A percentile compares a stretch with the other conserved stretches of the same genome.
Evolutionary conservation across 2,329 filamentous ascomycete genomes (phyloP).

Genomic region (Hymenoscyphus linearis): DNA sequence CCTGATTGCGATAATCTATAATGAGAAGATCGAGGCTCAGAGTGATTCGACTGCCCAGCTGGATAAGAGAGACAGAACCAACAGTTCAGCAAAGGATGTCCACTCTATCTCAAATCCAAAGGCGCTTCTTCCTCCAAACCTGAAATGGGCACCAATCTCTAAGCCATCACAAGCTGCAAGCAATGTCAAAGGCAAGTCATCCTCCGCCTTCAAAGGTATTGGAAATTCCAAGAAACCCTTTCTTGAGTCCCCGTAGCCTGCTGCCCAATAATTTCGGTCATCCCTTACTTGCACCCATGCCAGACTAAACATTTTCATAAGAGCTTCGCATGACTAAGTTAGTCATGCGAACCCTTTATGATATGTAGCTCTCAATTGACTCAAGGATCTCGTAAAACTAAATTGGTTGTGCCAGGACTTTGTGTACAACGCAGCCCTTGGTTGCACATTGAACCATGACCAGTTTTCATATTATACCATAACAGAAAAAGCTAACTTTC

Average conservation of each 20-base stretch:
- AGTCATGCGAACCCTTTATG: no score
- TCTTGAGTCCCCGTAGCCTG: neutral
- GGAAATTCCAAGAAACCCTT: neutral
- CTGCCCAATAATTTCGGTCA: no score
- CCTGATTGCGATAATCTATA: constrained; percentile 3
- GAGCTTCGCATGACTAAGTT: no score
- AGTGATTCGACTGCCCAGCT: neutral
- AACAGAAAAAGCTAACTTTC: neutral
- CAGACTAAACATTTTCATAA: no score
- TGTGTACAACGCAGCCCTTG: no score
- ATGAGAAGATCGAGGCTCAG: neutral
- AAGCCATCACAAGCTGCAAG: neutral
- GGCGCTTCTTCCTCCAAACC: neutral
- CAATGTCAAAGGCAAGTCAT: neutral
- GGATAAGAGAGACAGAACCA: neutral
- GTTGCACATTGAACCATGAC: no score
- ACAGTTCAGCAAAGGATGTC: neutral
- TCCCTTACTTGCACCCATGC: no score
- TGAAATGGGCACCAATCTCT: neutral
- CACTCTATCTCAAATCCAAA: neutral
- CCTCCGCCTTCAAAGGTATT: neutral
- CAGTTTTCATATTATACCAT: neutral
- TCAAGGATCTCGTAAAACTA: no score
- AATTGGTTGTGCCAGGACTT: no score
- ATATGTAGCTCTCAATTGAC: no score